Evolutionary conservation across 768 basidiomycete genomes (phyloP), one percentile per base, ranked within the genome.

Genomic region (Mrakia blollopis): DNA sequence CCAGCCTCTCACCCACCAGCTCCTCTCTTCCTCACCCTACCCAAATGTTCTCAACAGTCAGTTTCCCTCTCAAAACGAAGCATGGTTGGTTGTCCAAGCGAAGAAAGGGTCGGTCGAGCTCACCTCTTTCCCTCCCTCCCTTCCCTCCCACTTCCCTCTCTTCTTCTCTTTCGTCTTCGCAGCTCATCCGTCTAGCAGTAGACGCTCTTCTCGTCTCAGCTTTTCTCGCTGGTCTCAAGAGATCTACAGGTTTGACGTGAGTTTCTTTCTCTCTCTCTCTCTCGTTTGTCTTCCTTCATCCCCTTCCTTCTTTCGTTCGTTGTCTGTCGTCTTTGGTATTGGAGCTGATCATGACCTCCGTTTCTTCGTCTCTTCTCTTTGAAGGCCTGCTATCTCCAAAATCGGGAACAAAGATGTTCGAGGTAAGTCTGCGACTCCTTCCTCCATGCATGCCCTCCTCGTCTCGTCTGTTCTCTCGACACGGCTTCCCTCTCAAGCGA

Each of bases 361-460:
- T 73, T 3, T 9, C 9, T 21, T 18, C n/a, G 52, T 47, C 3
- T 21, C 18, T 35, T 37, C 50, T 50, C 47, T 3, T 50, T 75
- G 37, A 75, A 94, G 92, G 14, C 92, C 91, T 57, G 90, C 89
- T 23, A 84, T 95, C 14, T 85, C 88, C 6, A 88, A 88, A 80
- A 90, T 95, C 1, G 90, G 91, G 4, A 94, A 94, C 87, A 95
- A 94, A 83, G 93, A 95, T 80, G 81, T 94, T 41, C 90, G 93
- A 62, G 89, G 93, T 94, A 83, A 84, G 92, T 87, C 47, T 50
- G 47, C n/a, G 5, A 18, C 61, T n/a, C 21, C 28, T 37, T 25
- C 9, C 9, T 10, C 65, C 63, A 2, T 6, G 25, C n/a, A n/a
- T n/a, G n/a, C n/a, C n/a, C 35, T 41, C 21, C 16, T 3, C 16